Percentiles rank a stretch among this genome's conserved stretches.
phyloP scores from a whole-genome alignment of 164 flowering plant species.

The Piper betle region DNA sequence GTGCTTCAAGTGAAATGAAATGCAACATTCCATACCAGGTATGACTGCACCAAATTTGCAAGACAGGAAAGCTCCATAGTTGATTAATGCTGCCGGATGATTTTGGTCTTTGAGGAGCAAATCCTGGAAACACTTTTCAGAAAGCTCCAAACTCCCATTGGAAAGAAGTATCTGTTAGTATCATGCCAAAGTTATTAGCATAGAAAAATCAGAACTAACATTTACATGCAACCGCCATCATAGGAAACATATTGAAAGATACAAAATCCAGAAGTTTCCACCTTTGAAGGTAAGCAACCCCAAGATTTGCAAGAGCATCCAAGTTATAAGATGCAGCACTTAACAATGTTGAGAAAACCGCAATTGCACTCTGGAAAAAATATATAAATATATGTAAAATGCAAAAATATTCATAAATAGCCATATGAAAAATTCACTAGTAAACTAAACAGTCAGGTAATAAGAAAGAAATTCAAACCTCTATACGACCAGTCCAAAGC shows the following conservation, averaged over 20 bases:
- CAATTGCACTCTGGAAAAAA: slow-evolving; percentile 52
- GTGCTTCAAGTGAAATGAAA: background rate
- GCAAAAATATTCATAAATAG: background rate
- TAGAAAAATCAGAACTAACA: background rate
- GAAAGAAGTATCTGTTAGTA: slow-evolving; percentile 5
- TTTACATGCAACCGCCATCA: background rate
- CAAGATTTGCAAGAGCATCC: slow-evolving; percentile 90
- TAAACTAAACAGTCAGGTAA: background rate
- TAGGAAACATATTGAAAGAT: background rate
- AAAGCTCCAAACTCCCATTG: slow-evolving; percentile 78
- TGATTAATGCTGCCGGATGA: slow-evolving; percentile 79
- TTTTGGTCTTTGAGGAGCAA: slow-evolving; percentile 76
- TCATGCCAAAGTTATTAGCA: background rate
- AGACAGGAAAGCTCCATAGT: slow-evolving; percentile 67
- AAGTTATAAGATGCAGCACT: slow-evolving; percentile 48
- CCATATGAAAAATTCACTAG: background rate
- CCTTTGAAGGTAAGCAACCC: slow-evolving; percentile 80
- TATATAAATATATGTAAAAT: background rate
- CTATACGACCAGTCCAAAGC: slow-evolving; percentile 65
- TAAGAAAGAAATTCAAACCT: slow-evolving; percentile 29
- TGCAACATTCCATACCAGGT: slow-evolving; percentile 43
- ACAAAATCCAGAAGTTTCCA: slow-evolving; percentile 9
- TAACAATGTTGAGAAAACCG: slow-evolving; percentile 61
- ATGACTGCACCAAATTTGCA: slow-evolving; percentile 65
- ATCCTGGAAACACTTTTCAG: slow-evolving; percentile 68